phyloP scores from a whole-genome alignment of 2,329 filamentous ascomycete genomes.

The Achaetomium macrosporum region DNA sequence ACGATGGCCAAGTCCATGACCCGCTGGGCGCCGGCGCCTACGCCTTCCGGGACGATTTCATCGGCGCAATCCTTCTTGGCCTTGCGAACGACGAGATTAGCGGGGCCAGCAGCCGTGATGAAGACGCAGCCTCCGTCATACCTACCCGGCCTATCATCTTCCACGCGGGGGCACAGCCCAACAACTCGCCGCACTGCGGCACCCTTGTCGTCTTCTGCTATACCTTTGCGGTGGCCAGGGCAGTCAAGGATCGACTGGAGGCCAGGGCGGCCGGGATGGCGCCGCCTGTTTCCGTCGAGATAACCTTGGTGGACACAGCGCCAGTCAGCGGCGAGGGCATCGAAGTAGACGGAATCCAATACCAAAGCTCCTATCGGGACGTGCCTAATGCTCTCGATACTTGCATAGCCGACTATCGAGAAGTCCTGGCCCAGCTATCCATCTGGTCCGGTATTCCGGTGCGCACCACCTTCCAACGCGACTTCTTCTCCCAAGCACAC shows the following conservation, averaged over 20 bases:
- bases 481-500: conserved; percentile 6
- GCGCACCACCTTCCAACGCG: background rate
- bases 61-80: background rate
- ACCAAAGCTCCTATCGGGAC: conserved; percentile 8
- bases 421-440: conserved; percentile 4
- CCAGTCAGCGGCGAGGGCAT: conserved; percentile 1
- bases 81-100: conserved; percentile 3
- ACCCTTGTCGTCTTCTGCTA: conserved; percentile 8
- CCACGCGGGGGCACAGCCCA: conserved; percentile 9
- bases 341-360: conserved; percentile 4
- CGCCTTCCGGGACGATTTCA: conserved; percentile 8
- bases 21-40: conserved; percentile 10
- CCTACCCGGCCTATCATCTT: conserved; percentile 8
- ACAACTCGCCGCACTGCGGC: conserved; percentile 9
- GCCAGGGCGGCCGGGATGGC: background rate
- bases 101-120: background rate
- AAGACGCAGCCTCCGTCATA: background rate
- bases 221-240: conserved; percentile 9
- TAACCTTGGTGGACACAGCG: conserved; percentile 11
- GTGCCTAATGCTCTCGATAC: background rate
- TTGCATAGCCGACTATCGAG: conserved; percentile 8
- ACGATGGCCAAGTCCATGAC: conserved; percentile 9
- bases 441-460: conserved; percentile 4
- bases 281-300: conserved; percentile 5
- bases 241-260: conserved; percentile 4